Conservation (phyloP, 441 rosid genomes). For the Erysimum cheiri region DNA sequence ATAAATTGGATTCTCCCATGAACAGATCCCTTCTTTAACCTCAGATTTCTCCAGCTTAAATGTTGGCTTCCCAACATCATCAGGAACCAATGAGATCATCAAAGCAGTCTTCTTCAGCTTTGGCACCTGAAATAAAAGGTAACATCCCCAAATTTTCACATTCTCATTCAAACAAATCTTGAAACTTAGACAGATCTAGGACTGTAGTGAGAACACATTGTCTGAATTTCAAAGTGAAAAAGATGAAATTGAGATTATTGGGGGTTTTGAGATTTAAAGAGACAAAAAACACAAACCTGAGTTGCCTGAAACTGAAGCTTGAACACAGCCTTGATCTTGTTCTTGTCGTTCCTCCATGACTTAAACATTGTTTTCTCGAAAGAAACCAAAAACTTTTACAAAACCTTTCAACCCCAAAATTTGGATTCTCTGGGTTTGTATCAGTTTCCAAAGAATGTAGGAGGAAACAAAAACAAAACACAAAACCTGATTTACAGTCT, state of each 20-base stretch:
- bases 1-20: slow-evolving; percentile 71
- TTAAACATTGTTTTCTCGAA: slow-evolving; percentile 68
- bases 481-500: slow-evolving; percentile 49
- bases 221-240: slow-evolving; percentile 10
- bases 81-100: slow-evolving; percentile 71
- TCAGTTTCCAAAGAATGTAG: slow-evolving; percentile 34
- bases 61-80: slow-evolving; percentile 71
- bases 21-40: slow-evolving; percentile 65
- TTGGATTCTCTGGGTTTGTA: slow-evolving; percentile 28
- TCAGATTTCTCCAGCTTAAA: slow-evolving; percentile 64
- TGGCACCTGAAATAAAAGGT: slow-evolving; percentile 63
- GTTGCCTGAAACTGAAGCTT: slow-evolving; percentile 94
- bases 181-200: slow-evolving; percentile 33
- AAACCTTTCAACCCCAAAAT: slow-evolving; percentile 34
- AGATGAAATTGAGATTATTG: background rate
- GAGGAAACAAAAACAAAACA: slow-evolving; percentile 43
- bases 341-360: slow-evolving; percentile 95
- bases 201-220: slow-evolving; percentile 26
- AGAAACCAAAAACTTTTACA: slow-evolving; percentile 41
- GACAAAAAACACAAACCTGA: slow-evolving; percentile 56
- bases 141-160: slow-evolving; percentile 31
- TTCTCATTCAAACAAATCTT: slow-evolving; percentile 34
- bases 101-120: slow-evolving; percentile 66
- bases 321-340: slow-evolving; percentile 85
- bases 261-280: slow-evolving; percentile 24